Evolutionary conservation across 345 rosid species (phyloP), one percentile per base, ranked within the genome.

Genomic region (Gossypium ekmanianum): DNA sequence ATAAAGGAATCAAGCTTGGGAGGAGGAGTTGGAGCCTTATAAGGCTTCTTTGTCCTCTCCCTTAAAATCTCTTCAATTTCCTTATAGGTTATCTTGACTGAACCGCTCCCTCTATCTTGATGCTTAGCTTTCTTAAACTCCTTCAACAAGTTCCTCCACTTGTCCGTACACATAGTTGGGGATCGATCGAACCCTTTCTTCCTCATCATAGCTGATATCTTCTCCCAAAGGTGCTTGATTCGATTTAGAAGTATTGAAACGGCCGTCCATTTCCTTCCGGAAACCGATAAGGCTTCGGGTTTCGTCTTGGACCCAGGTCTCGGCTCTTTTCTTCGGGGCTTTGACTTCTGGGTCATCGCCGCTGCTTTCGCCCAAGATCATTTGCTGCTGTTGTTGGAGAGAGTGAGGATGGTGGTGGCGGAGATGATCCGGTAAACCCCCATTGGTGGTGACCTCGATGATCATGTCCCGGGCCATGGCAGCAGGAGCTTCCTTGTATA

Each of bases 261-360:
- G 86, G 4, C 90, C 84, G 71, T 95, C 99, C 94, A 93, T 90
- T 74, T 94, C 93, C 48, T 96, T 80, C 56, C 99, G 84, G 5
- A 93, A 67, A 55, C 78, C 87, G 67, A 95, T 93, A 66, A 95
- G 75, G 88, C 82, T 83, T 61, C 98, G 91, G 11, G 97, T 95
- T 72, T 95, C 99, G 74, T 93, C 98, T 77, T 91, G 98, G 2
- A 93, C 93, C 99, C 98, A 95, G 12, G 97, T 95, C 89, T 95
- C 97, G 4, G 99, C 97, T 51, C 99, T 84, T 82, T 93, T 95
- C 85, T 95, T 95, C 0, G 99, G 99, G 2, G 91, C 91, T 81
- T 86, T 92, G 22, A 90, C 81, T 74, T 92, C 98, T 63, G 84
- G 95, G 79, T 83, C 88, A 29, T 87, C 95, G 68, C 93, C 85